phyloP scores from a whole-genome alignment of 371 early-diverging fungal genomes.

The Zychaea mexicana region DNA sequence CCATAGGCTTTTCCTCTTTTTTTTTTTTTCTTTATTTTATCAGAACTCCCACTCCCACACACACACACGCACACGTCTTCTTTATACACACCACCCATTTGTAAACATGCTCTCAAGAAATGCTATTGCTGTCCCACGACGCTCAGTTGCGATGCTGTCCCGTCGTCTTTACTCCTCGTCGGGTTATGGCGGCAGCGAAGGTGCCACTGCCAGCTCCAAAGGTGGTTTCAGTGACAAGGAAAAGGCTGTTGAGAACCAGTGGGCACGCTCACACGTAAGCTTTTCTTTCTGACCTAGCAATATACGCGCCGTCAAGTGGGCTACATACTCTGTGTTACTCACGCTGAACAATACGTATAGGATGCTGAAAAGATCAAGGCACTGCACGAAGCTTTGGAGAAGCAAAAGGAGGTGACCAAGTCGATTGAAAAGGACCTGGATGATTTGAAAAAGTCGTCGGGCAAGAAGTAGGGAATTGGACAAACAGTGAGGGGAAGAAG shows the following conservation, averaged over 20 bases:
- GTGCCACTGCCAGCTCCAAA: conserved; percentile 35
- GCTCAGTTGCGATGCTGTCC: not conserved
- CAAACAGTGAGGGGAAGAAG: no score
- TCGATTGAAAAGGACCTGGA: conserved; percentile 33
- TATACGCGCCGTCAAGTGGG: no score
- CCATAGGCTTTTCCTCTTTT: not conserved
- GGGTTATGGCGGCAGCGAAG: conserved; percentile 19
- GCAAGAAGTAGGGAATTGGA: conserved; percentile 3
- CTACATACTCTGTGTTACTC: no score
- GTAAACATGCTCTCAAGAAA: not conserved
- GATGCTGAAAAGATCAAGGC: conserved; percentile 48
- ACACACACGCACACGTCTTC: no score
- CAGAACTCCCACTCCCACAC: not conserved
- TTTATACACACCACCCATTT: not conserved
- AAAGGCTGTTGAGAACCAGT: conserved; percentile 51
- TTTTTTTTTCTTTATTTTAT: not conserved
- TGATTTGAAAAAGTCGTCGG: conserved; percentile 10
- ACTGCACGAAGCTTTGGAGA: conserved; percentile 31
- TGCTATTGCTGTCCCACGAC: not conserved
- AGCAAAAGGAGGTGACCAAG: conserved; percentile 35
- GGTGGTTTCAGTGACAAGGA: conserved; percentile 44
- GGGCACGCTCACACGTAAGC: conserved; percentile 48
- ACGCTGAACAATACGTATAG: no score
- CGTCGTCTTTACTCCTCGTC: not conserved
- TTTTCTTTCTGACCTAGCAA: not conserved